phyloP scores from a whole-genome alignment of 2,329 filamentous ascomycete genomes.

The Fusarium oxysporum region DNA sequence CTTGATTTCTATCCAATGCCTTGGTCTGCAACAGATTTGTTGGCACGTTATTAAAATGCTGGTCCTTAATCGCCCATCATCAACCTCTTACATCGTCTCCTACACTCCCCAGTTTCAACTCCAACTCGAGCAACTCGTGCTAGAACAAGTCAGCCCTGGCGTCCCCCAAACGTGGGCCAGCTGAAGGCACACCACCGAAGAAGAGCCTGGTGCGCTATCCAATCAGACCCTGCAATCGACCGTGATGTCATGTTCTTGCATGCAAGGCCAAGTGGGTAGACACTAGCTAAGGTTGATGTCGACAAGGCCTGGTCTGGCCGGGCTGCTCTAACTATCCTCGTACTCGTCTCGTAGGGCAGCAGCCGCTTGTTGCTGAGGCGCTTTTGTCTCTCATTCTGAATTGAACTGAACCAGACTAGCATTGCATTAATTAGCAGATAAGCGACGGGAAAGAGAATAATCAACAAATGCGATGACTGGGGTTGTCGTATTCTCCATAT shows the following conservation, averaged over 20 bases:
- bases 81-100: constrained; percentile 34
- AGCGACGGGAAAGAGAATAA: constrained; percentile 21
- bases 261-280: constrained; percentile 19
- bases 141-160: constrained; percentile 39
- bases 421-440: constrained; percentile 34
- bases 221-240: constrained; percentile 20
- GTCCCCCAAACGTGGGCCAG: constrained; percentile 34
- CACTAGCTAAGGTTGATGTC: background rate
- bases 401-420: constrained; percentile 5
- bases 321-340: constrained; percentile 8
- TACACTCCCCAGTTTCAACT: constrained; percentile 28
- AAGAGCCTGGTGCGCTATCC: constrained; percentile 34
- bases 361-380: constrained; percentile 26
- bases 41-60: constrained; percentile 36
- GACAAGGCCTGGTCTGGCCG: constrained; percentile 11
- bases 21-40: constrained; percentile 26
- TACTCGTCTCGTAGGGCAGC: constrained; percentile 13
- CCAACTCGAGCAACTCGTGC: constrained; percentile 17
- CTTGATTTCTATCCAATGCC: constrained; percentile 26
- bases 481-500: constrained; percentile 18
- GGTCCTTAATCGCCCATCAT: constrained; percentile 33
- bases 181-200: constrained; percentile 42
- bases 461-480: constrained; percentile 14
- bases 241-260: constrained; percentile 40
- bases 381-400: constrained; percentile 14